A percentile compares a stretch with the other conserved stretches of the same genome.
Evolutionary conservation across 1,139 yeast species (phyloP).

Genomic region (Scheffersomyces illinoinensis): DNA sequence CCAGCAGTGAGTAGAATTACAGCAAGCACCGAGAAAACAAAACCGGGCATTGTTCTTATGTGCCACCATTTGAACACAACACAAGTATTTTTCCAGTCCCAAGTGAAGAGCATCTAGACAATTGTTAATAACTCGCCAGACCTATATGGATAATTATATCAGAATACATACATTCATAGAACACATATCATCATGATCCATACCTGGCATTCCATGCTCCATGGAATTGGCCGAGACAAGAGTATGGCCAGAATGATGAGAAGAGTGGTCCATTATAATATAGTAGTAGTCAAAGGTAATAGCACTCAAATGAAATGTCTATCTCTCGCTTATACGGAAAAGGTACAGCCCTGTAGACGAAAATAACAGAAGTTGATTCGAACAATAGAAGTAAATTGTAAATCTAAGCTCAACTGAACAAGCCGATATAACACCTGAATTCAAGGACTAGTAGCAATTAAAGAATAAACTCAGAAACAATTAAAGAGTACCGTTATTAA

Average conservation of each 20-base stretch:
- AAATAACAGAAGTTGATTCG: neutral
- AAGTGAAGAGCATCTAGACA: constrained; percentile 71
- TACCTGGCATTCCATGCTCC: constrained; percentile 31
- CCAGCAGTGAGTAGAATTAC: constrained; percentile 53
- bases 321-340: neutral
- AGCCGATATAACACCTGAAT: neutral
- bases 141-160: neutral
- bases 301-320: neutral
- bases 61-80: constrained; percentile 82
- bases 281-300: neutral
- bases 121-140: constrained; percentile 7
- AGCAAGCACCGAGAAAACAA: constrained; percentile 52
- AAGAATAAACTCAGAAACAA: neutral
- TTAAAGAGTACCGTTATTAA: no score
- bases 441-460: neutral
- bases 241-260: neutral
- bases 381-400: neutral
- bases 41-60: constrained; percentile 50
- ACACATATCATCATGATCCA: constrained; percentile 44
- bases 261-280: constrained; percentile 2
- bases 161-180: constrained; percentile 51
- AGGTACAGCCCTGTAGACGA: neutral
- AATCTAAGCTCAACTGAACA: neutral
- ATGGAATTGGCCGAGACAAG: constrained; percentile 34
- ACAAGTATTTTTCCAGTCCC: constrained; percentile 76